These are phyloP conservation scores for Beauveria australis DNA, from an alignment of 2,329 filamentous ascomycete genomes.

Conservation along the genomic window DNA sequence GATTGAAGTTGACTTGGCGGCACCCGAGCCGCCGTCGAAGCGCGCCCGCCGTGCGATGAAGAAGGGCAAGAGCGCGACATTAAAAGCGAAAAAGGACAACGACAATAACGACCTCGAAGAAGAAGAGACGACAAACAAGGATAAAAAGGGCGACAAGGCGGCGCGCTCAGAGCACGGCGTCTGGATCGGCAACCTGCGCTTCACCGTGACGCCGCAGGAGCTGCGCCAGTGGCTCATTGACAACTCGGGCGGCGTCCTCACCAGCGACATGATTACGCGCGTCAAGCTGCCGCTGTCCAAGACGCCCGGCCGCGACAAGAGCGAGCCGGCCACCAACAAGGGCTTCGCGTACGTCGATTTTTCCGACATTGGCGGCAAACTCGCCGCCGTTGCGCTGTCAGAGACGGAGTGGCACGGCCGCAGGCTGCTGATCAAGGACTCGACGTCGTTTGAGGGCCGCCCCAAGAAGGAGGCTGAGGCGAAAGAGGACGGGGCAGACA, in stretches of 20 bases:
- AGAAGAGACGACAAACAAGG: slow-evolving; percentile 30
- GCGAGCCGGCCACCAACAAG: slow-evolving; percentile 53
- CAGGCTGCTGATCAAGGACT: slow-evolving; percentile 85
- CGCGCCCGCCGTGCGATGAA: slow-evolving; percentile 85
- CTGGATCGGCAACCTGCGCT: slow-evolving; percentile 96
- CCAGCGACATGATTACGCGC: slow-evolving; percentile 68
- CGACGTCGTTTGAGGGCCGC: slow-evolving; percentile 83
- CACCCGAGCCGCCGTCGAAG: slow-evolving; percentile 93
- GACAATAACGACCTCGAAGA: slow-evolving; percentile 26
- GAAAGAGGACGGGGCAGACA: slow-evolving; percentile 17
- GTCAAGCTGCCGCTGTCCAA: slow-evolving; percentile 68
- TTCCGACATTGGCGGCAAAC: slow-evolving; percentile 56
- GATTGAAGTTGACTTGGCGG: slow-evolving; percentile 79
- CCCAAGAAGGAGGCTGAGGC: slow-evolving; percentile 54
- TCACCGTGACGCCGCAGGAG: slow-evolving; percentile 64
- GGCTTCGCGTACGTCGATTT: slow-evolving; percentile 98
- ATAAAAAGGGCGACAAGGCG: slow-evolving; percentile 32
- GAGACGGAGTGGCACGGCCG: slow-evolving; percentile 72
- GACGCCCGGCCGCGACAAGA: slow-evolving; percentile 30
- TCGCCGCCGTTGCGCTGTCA: slow-evolving; percentile 76
- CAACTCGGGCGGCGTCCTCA: slow-evolving; percentile 57
- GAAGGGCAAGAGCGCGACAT: slow-evolving; percentile 59
- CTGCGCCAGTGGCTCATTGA: slow-evolving; percentile 74
- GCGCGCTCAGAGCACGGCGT: slow-evolving; percentile 73
- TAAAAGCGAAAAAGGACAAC: slow-evolving; percentile 30